Conservation (phyloP, 164 flowering plant species). For the Santalum album region DNA sequence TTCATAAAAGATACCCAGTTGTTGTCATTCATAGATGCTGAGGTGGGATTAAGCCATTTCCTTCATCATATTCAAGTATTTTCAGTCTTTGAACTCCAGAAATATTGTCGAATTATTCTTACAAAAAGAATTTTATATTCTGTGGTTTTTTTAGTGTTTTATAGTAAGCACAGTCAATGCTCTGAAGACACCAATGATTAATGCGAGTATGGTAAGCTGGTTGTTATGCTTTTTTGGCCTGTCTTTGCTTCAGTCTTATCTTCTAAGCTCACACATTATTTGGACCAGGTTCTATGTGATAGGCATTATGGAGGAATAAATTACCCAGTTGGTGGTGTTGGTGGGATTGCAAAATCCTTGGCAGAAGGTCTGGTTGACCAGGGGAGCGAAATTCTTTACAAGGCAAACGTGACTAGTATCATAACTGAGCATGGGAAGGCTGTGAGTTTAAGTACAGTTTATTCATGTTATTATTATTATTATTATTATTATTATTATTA, state of each 20-base stretch:
- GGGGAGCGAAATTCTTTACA: conserved; percentile 82
- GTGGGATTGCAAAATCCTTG: conserved; percentile 84
- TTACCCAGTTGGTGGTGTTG: conserved; percentile 99
- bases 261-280: conserved; percentile 9
- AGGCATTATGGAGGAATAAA: conserved; percentile 97
- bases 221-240: conserved; percentile 1
- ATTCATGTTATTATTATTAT: too few species aligned
- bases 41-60: conserved; percentile 36
- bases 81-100: too few species aligned
- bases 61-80: not conserved
- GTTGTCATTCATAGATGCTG: conserved; percentile 90
- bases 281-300: conserved; percentile 79
- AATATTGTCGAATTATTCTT: conserved; percentile 2
- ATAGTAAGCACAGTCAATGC: conserved; percentile 97
- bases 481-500: too few species aligned
- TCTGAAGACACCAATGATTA: conserved; percentile 92
- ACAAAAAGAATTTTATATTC: not conserved
- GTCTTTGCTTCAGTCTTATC: conserved; percentile 5
- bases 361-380: conserved; percentile 71
- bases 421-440: conserved; percentile 75
- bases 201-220: conserved; percentile 83
- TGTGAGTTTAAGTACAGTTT: conserved; percentile 59
- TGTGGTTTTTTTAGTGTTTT: conserved; percentile 63
- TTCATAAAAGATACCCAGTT: conserved; percentile 75
- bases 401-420: conserved; percentile 74